Evolutionary conservation across 164 flowering plant species (phyloP), one percentile per base, ranked within the genome.

Genomic region (Stephania japonica): DNA sequence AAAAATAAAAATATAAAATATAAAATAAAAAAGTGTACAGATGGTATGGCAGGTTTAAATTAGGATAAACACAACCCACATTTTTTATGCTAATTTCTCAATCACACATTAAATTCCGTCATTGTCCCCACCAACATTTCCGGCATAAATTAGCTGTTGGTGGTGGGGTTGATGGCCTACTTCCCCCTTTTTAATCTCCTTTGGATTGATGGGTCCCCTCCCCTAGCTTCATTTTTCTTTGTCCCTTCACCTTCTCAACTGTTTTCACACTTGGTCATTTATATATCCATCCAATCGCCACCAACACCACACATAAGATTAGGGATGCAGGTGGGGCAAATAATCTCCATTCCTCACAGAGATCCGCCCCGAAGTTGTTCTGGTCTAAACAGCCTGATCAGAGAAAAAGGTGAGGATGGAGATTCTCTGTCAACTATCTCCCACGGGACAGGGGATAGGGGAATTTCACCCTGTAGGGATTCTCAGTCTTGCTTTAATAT

Each of bases 91-190:
- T 32, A 32, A 32, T 32, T 67, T 1, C 9, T 12, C 23, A 16
- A 19, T 27, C 32, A 66, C 12, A 26, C 69, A 67, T 67, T 41
- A 18, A 32, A 67, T 59, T 59, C 64, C 19, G 9, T 59, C 64
- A 59, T 11, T 5, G 64, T 59, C 23, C 24, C 64, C 64, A 59
- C 10, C 69, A 32, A 41, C n/a, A 67, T 42, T 32, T 67, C 18
- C 44, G 44, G 44, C 69, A 67, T 47, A 67, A 32, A 67, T 67
- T 67, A 32, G 69, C 69, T 67, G 69, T 67, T 13, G 44, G 23
- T 38, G 42, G 23, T 67, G 42, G 44, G 44, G 47, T 67, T 25
- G 23, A 19, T 67, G 11, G 69, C 69, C 69, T 67, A 67, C 38
- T 42, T 23, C 23, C 19, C 43, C 69, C 18, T 26, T 43, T 56